Evolutionary conservation across 768 basidiomycete species (phyloP), one percentile per base, ranked within the genome.

Genomic region (Mycena crocata): DNA sequence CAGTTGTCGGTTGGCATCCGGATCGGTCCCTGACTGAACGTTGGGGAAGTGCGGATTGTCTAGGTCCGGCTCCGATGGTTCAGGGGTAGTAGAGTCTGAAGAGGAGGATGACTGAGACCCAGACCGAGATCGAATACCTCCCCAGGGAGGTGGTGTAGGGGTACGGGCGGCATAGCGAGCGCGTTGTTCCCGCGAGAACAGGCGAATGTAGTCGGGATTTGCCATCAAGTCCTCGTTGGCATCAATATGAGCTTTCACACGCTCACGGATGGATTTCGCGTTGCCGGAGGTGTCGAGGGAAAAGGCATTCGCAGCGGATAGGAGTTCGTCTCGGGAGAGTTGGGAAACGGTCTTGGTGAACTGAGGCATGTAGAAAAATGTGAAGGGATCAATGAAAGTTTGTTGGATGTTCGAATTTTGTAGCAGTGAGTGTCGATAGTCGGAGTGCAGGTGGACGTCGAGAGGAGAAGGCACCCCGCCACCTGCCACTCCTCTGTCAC

Each of bases 141-240:
- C 52, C 52, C 52, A 55, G 35, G 52, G n/a, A 37, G 52, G 35
- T 5, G 52, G 52, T 37, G 35, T 55, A 12, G 23, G 57, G 45
- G 32, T 23, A 13, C 44, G 32, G 19, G n/a, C 32, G 9, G 57
- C 45, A 12, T 24, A 57, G n/a, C 17, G 8, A 8, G 28, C 28
- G 15, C 46, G 46, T 19, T 59, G 57, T 1, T 17, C 24, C 3
- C 12, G 57, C 5, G 57, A 35, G n/a, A 59, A 59, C 13, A 59
- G 34, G 10, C 10, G 57, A 3, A 3, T 1, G 24, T 48, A 48
- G 34, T 30, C 1, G 32, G 44, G n/a, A 21, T 59, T 59, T 3
- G 37, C 34, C 44, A 59, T 59, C 45, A 34, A 49, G 32, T 59
- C 34, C 5, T 26, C 23, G 34, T 49, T 48, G 2, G n/a, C 32